phyloP scores from a whole-genome alignment of 805 yeast genomes.

The Candida adriatica region DNA sequence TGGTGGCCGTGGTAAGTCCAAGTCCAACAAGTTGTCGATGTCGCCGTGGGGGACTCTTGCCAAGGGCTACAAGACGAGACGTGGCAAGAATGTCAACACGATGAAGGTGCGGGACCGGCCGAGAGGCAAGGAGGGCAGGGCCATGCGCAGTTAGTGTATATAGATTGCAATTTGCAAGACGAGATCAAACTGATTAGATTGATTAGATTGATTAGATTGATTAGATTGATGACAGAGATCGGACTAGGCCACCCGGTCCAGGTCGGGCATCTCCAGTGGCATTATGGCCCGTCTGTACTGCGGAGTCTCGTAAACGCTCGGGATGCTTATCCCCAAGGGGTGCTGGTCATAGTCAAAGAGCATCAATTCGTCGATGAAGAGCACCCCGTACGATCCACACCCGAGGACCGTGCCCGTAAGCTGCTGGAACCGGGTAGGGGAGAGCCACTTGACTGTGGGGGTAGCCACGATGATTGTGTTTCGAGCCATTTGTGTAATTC shows the following conservation, averaged over 20 bases:
- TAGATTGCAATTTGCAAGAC: neutral
- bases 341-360: conserved; percentile 10
- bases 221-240: neutral
- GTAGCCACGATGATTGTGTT: conserved; percentile 3
- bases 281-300: conserved; percentile 2
- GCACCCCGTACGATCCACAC: conserved; percentile 3
- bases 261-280: conserved; percentile 4
- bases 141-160: neutral
- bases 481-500: conserved; percentile 12
- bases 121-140: conserved; percentile 48
- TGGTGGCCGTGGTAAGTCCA: conserved; percentile 99
- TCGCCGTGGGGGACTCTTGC: conserved; percentile 94
- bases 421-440: conserved; percentile 1
- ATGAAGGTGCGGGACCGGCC: conserved; percentile 90
- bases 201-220: neutral
- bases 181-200: too few species aligned
- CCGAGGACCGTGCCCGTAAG: neutral
- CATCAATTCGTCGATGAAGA: conserved; percentile 7
- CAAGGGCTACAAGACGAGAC: conserved; percentile 92
- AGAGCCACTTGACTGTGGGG: conserved; percentile 7
- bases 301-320: conserved; percentile 5
- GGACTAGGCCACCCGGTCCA: neutral
- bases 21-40: conserved; percentile 89
- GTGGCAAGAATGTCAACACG: conserved; percentile 78
- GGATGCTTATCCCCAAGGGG: conserved; percentile 2